Conservation (phyloP, 2,329 filamentous ascomycete species). For the Penicillium sp. region DNA sequence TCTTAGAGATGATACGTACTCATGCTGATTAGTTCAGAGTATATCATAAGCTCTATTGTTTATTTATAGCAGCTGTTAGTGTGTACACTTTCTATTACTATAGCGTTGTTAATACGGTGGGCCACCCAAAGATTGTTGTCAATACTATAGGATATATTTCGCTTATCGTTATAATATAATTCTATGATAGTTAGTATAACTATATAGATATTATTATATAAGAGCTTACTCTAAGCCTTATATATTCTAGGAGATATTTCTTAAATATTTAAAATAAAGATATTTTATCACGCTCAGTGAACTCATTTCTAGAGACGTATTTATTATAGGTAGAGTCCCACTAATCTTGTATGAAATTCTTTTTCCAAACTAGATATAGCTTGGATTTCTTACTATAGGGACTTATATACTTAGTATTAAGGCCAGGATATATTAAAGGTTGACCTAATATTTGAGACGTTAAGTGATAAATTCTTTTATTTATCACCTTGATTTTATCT, state of each 20-base stretch:
- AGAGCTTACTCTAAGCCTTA: slow-evolving; percentile 9
- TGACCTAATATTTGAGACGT: slow-evolving; percentile 15
- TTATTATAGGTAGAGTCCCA: slow-evolving; percentile 23
- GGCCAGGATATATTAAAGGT: slow-evolving; percentile 11
- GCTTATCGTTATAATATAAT: slow-evolving; percentile 8
- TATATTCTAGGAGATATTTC: slow-evolving; percentile 23
- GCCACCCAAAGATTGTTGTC: slow-evolving; percentile 8
- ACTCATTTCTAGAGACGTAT: slow-evolving; percentile 25
- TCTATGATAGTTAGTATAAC: slow-evolving; percentile 6
- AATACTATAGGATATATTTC: slow-evolving; percentile 19
- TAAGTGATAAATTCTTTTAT: slow-evolving; percentile 18
- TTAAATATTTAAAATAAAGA: slow-evolving; percentile 24
- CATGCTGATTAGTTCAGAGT: too few species aligned
- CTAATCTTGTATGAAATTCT: slow-evolving; percentile 21
- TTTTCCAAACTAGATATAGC: slow-evolving; percentile 10
- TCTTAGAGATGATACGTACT: too few species aligned
- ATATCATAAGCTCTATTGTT: too few species aligned
- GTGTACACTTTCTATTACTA: slow-evolving; percentile 15
- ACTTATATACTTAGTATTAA: slow-evolving; percentile 9
- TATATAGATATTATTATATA: background rate
- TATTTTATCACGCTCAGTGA: slow-evolving; percentile 21
- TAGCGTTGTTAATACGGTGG: slow-evolving; percentile 15
- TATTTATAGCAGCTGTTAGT: slow-evolving; percentile 3
- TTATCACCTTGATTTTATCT: slow-evolving; percentile 17
- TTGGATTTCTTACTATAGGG: slow-evolving; percentile 27